phyloP scores from a whole-genome alignment of 352 stramenopile species.

The Phytopythium mirpurense region DNA sequence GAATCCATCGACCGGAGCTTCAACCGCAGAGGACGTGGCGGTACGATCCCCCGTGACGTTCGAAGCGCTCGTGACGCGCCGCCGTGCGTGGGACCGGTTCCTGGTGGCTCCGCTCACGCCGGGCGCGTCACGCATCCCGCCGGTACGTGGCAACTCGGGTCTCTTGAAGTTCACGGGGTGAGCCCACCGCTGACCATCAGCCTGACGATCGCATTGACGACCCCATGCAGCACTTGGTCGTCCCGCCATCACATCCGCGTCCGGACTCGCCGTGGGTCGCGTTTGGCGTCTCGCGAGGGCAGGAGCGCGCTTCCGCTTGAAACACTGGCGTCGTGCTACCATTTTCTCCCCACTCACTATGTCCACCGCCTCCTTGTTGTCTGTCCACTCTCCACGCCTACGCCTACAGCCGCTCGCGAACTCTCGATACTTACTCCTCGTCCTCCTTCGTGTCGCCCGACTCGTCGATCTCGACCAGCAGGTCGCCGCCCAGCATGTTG shows the following conservation, averaged over 20 bases:
- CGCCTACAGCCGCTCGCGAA: neutral
- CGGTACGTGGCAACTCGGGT: conserved; percentile 15
- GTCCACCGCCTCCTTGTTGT: neutral
- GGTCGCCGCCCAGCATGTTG: conserved; percentile 92
- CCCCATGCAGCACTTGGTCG: neutral
- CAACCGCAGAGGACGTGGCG: neutral
- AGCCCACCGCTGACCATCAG: too few species aligned
- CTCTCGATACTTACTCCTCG: conserved; percentile 25
- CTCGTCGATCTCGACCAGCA: conserved; percentile 95
- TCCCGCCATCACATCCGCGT: neutral
- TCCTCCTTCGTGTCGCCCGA: conserved; percentile 61
- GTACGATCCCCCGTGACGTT: conserved; percentile 22
- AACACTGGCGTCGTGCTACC: neutral
- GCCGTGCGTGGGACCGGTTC: conserved; percentile 32
- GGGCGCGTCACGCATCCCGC: conserved; percentile 29
- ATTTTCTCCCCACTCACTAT: neutral
- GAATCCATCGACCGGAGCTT: neutral
- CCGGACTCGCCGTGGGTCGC: neutral
- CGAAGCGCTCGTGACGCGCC: conserved; percentile 23
- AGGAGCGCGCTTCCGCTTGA: neutral
- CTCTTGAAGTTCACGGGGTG: too few species aligned
- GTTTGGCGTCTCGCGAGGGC: neutral
- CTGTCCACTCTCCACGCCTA: neutral
- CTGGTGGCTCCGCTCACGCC: conserved; percentile 19
- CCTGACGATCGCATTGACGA: neutral